These are phyloP conservation scores for Plantago lanceolata DNA, from an alignment of 305 asterid genomes.

Conservation along the genomic window DNA sequence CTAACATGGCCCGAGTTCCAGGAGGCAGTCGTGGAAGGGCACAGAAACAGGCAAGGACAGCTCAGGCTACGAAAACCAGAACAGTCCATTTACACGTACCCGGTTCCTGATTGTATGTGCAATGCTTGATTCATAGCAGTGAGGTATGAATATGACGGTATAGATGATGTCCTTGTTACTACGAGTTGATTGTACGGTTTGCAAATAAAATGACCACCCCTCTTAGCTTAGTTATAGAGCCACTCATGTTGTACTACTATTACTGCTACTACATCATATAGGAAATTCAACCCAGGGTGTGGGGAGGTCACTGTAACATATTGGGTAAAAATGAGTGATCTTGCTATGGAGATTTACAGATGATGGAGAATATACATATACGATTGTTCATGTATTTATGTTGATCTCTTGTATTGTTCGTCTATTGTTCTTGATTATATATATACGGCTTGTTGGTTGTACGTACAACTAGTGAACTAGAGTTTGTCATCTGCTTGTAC, in stretches of 20 bases:
- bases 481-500: not conserved
- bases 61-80: constrained; percentile 55
- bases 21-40: constrained; percentile 63
- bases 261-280: constrained; percentile 1
- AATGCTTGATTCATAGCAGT: constrained; percentile 31
- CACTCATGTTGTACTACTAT: not conserved
- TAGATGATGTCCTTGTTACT: constrained; percentile 9
- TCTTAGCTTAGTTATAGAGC: constrained; percentile 8
- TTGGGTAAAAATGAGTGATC: constrained; percentile 3
- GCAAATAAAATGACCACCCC: constrained; percentile 28
- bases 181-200: constrained; percentile 25
- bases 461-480: not conserved
- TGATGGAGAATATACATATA: constrained; percentile 10
- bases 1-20: constrained; percentile 76
- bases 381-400: not conserved
- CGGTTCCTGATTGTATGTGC: constrained; percentile 98
- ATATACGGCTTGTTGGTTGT: not conserved
- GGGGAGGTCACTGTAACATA: constrained; percentile 11
- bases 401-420: not conserved
- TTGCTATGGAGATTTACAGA: constrained; percentile 10
- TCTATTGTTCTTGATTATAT: not conserved
- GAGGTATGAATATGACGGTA: not conserved
- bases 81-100: constrained; percentile 86
- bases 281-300: constrained; percentile 7
- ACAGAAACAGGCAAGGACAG: constrained; percentile 85